These are phyloP conservation scores for Entomortierella beljakovae DNA, from an alignment of 192 early-diverging fungal genomes.

Conservation along the genomic window DNA sequence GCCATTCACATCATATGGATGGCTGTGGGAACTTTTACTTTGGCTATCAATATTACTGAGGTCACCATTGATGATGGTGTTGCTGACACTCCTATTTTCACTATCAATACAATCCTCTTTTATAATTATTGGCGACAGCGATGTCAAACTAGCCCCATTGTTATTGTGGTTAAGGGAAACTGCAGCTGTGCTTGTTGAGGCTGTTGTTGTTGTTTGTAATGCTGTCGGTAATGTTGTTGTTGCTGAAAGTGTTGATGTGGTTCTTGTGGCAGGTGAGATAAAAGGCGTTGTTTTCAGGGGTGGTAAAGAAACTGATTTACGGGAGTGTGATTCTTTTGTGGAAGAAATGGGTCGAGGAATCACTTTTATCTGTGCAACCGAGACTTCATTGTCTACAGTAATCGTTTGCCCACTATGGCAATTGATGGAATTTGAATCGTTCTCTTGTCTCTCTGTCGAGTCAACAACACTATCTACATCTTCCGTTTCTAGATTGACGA, in stretches of 20 bases:
- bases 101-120: background rate
- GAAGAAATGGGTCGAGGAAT: slow-evolving; percentile 2
- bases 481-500: background rate
- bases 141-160: background rate
- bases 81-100: background rate
- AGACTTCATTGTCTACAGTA: slow-evolving; percentile 5
- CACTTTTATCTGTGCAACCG: slow-evolving; percentile 19
- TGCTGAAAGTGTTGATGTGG: slow-evolving; percentile 1
- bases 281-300: slow-evolving; percentile 21
- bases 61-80: background rate
- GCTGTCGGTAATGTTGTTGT: background rate
- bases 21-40: background rate
- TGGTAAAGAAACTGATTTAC: slow-evolving; percentile 21
- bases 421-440: background rate
- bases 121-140: background rate
- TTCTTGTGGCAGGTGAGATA: slow-evolving; percentile 8
- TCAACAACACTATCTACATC: background rate
- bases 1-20: no score
- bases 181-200: background rate
- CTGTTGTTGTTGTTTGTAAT: background rate
- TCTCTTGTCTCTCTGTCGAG: background rate
- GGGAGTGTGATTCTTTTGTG: slow-evolving; percentile 18
- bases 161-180: background rate
- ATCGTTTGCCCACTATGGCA: slow-evolving; percentile 1
- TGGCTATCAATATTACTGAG: background rate